A percentile compares a stretch with the other conserved stretches of the same genome.
Conservation (phyloP, 2,329 filamentous ascomycete genomes). For the Lasiodiplodia theobromae region DNA sequence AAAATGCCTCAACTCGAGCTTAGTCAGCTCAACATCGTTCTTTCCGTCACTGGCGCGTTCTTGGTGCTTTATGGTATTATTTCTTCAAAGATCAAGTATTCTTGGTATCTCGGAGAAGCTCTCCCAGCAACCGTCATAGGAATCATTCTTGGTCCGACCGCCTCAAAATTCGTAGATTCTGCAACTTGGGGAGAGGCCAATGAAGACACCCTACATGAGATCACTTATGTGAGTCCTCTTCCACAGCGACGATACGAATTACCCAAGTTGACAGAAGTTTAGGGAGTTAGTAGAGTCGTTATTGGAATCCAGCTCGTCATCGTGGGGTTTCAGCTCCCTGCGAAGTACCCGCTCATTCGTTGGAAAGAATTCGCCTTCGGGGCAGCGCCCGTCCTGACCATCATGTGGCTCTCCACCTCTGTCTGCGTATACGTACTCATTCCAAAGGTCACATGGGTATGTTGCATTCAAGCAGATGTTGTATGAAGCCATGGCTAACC, state of each 20-base stretch:
- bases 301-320: constrained; percentile 69
- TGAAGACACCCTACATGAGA: constrained; percentile 40
- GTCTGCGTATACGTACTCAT: constrained; percentile 63
- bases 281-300: constrained; percentile 64
- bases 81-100: constrained; percentile 61
- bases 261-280: not conserved
- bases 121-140: constrained; percentile 16
- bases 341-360: constrained; percentile 59
- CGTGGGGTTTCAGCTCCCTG: constrained; percentile 67
- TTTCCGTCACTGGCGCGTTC: constrained; percentile 56
- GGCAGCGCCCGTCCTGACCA: constrained; percentile 66
- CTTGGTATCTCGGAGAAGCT: constrained; percentile 64
- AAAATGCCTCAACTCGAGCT: constrained; percentile 58
- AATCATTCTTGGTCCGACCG: not conserved
- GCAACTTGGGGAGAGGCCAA: constrained; percentile 46
- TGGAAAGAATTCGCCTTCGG: constrained; percentile 60
- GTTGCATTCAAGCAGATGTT: not conserved
- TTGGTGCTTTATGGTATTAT: constrained; percentile 58
- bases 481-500: no score
- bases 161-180: constrained; percentile 60
- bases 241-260: not conserved
- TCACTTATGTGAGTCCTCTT: constrained; percentile 50
- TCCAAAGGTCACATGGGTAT: constrained; percentile 59
- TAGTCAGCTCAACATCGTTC: constrained; percentile 61
- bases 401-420: constrained; percentile 68